Evolutionary conservation across 495 filamentous ascomycete species (phyloP).

Genomic region (Talaromyces ruber): DNA sequence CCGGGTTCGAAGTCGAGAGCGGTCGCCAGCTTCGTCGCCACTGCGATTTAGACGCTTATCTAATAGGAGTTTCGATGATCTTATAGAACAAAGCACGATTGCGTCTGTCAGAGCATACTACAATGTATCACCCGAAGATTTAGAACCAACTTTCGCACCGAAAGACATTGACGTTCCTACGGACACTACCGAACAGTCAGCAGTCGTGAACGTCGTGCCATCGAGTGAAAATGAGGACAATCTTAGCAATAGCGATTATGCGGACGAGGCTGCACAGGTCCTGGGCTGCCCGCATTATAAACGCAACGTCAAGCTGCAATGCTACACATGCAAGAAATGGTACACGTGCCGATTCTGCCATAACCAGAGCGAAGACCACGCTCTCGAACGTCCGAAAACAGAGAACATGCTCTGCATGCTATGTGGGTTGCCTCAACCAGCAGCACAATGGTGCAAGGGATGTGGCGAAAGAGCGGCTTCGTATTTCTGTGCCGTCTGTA

Average conservation of each 20-base stretch:
- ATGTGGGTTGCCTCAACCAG: constrained; percentile 78
- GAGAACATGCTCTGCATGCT: constrained; percentile 98
- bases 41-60: constrained; percentile 17
- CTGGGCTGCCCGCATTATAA: constrained; percentile 91
- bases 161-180: constrained; percentile 12
- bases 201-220: constrained; percentile 22
- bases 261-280: constrained; percentile 31
- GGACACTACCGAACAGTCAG: background rate
- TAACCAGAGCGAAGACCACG: constrained; percentile 77
- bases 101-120: constrained; percentile 44
- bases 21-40: constrained; percentile 24
- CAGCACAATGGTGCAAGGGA: constrained; percentile 62
- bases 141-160: constrained; percentile 60
- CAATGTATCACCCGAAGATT: constrained; percentile 62
- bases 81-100: constrained; percentile 21
- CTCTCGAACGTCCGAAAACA: constrained; percentile 70
- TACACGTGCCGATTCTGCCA: constrained; percentile 95
- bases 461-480: constrained; percentile 75
- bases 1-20: constrained; percentile 26
- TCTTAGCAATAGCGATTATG: constrained; percentile 17
- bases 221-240: constrained; percentile 35
- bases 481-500: constrained; percentile 93
- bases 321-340: constrained; percentile 81
- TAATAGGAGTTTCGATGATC: constrained; percentile 20
- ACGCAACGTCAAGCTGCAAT: constrained; percentile 93